These are phyloP conservation scores for Sporisorium exsertum DNA, from an alignment of 1,284 basidiomycete species.

Conservation along the genomic window DNA sequence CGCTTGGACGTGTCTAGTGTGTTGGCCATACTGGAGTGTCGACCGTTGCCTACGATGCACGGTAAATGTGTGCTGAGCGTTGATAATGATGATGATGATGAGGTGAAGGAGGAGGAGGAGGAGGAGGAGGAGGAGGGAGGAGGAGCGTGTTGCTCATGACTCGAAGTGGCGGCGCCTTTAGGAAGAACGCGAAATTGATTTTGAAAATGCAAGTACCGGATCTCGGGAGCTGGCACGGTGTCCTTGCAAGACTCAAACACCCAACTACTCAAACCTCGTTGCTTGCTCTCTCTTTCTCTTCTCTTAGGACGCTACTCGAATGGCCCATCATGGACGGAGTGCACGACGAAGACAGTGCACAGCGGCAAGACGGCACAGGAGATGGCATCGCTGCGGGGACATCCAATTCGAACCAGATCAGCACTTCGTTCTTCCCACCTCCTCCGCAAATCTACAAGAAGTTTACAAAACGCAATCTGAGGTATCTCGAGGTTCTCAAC, in stretches of 20 bases:
- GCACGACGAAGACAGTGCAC: conserved; percentile 5
- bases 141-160: background rate
- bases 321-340: conserved; percentile 25
- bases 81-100: background rate
- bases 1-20: conserved; percentile 48
- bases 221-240: conserved; percentile 7
- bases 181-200: background rate
- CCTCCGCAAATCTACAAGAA: conserved; percentile 55
- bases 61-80: background rate
- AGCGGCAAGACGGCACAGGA: conserved; percentile 7
- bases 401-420: conserved; percentile 44
- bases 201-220: background rate
- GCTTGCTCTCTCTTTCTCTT: background rate
- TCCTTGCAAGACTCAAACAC: background rate
- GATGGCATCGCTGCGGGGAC: conserved; percentile 19
- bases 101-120: background rate
- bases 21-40: conserved; percentile 24
- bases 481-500: conserved; percentile 45
- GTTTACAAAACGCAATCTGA: conserved; percentile 55
- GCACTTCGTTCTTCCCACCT: conserved; percentile 62
- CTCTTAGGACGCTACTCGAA: background rate
- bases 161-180: background rate
- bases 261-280: background rate
- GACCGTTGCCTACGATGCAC: no score
- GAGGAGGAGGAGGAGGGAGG: background rate